Evolutionary conservation across 495 filamentous ascomycete species (phyloP).

Genomic region (Aspergillus nidulans): DNA sequence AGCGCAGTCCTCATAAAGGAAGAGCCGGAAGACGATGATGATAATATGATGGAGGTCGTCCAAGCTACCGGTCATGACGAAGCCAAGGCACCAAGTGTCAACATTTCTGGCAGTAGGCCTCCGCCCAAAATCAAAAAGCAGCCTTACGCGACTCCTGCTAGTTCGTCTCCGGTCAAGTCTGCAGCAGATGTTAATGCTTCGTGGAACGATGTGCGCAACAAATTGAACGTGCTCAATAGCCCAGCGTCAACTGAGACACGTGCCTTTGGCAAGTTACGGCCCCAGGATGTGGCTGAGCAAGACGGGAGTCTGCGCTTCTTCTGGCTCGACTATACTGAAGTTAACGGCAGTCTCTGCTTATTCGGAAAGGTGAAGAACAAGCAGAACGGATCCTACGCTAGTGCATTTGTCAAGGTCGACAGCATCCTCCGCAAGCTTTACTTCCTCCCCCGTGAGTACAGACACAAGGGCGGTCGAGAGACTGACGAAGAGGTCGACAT

Average conservation of each 20-base stretch:
- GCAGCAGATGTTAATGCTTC: conserved; percentile 64
- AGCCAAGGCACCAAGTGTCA: conserved; percentile 66
- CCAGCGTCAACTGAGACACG: conserved; percentile 54
- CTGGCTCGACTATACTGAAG: conserved; percentile 93
- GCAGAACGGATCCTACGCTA: conserved; percentile 69
- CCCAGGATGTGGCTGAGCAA: conserved; percentile 77
- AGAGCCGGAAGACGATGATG: conserved; percentile 66
- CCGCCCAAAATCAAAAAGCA: conserved; percentile 69
- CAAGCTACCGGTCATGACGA: conserved; percentile 62
- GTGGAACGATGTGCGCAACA: conserved; percentile 85
- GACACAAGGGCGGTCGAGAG: conserved; percentile 58
- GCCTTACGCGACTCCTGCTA: conserved; percentile 61
- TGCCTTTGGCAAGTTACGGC: conserved; percentile 70
- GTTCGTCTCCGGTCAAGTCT: conserved; percentile 70
- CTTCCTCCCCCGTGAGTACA: conserved; percentile 78
- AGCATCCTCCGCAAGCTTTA: conserved; percentile 90
- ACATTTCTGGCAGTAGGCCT: conserved; percentile 79
- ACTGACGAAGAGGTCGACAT: conserved; percentile 81
- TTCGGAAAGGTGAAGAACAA: conserved; percentile 97
- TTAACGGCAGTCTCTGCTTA: conserved; percentile 86
- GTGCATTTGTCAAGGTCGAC: conserved; percentile 94
- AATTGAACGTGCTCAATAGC: conserved; percentile 77
- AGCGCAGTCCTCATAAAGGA: conserved; percentile 57
- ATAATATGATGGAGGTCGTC: conserved; percentile 82
- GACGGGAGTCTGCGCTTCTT: conserved; percentile 92